Conservation (phyloP, 1,139 yeast species). For the Geotrichum reessii region DNA sequence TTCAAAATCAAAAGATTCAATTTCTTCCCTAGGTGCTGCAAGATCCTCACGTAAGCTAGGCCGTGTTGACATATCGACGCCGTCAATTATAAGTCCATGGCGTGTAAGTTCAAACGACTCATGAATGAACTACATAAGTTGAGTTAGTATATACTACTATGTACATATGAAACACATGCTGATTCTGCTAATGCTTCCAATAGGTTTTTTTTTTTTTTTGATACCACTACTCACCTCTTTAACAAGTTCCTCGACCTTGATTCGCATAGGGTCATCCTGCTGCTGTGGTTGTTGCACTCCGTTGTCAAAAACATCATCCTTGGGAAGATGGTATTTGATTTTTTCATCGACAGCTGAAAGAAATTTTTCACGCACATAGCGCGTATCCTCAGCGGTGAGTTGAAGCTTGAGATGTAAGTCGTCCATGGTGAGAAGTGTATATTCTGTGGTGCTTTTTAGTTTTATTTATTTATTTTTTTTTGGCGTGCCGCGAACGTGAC, state of each 20-base stretch:
- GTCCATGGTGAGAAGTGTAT: conserved; percentile 7
- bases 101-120: conserved; percentile 51
- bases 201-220: too few species aligned
- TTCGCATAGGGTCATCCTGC: conserved; percentile 44
- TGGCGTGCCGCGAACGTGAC: too few species aligned
- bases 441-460: not conserved
- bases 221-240: conserved; percentile 31
- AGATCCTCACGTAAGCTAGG: conserved; percentile 10
- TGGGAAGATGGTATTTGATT: conserved; percentile 47
- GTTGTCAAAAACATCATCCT: conserved; percentile 8
- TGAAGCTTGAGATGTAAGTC: conserved; percentile 16
- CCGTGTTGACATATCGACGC: conserved; percentile 25
- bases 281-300: conserved; percentile 26
- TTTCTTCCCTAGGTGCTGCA: conserved; percentile 22
- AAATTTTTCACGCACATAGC: conserved; percentile 44
- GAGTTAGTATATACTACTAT: not conserved
- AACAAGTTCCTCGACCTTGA: conserved; percentile 42
- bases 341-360: conserved; percentile 40
- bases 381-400: conserved; percentile 41
- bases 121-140: conserved; percentile 35
- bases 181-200: too few species aligned
- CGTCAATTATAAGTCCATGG: conserved; percentile 47
- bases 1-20: conserved; percentile 57
- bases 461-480: not conserved
- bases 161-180: not conserved